Percentiles rank a stretch among this genome's conserved stretches.
Evolutionary conservation across 495 filamentous ascomycete genomes (phyloP).

Genomic region (Glonium stellatum): DNA sequence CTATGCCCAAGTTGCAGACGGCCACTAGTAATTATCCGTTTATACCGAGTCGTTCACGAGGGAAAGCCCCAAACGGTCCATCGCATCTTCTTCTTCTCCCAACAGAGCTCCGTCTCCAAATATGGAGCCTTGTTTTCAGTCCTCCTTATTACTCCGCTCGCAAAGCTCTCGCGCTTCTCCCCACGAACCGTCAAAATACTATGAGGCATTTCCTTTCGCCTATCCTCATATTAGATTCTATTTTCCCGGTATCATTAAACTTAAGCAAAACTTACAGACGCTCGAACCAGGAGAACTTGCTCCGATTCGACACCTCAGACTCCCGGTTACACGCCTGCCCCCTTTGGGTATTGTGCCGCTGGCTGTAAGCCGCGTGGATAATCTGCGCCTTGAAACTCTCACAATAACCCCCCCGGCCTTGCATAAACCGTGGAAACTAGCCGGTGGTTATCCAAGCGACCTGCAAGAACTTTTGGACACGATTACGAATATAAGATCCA

Average conservation of each 20-base stretch:
- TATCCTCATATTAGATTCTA: not conserved
- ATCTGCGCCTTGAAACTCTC: not conserved
- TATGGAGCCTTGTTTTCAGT: slow-evolving; percentile 35
- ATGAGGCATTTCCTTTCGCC: not conserved
- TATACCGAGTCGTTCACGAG: too few species aligned
- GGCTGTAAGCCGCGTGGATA: not conserved
- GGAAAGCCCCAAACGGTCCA: not conserved
- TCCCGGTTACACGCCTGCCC: not conserved
- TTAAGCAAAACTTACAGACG: not conserved
- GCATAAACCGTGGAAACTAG: not conserved
- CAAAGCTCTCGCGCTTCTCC: not conserved
- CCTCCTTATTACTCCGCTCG: not conserved
- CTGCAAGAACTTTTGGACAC: not conserved
- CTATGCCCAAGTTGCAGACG: too few species aligned
- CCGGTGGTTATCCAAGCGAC: not conserved
- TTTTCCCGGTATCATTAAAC: not conserved
- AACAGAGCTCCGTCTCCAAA: slow-evolving; percentile 44
- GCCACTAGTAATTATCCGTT: too few species aligned
- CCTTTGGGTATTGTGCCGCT: not conserved
- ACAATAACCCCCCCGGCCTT: not conserved
- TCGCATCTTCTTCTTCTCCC: slow-evolving; percentile 31
- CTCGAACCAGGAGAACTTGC: not conserved
- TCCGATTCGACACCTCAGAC: not conserved
- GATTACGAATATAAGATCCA: not conserved
- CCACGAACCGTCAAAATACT: slow-evolving; percentile 1